Base-by-base conservation (phyloP, 345 rosid species). In the Arabis alpina region DNA sequence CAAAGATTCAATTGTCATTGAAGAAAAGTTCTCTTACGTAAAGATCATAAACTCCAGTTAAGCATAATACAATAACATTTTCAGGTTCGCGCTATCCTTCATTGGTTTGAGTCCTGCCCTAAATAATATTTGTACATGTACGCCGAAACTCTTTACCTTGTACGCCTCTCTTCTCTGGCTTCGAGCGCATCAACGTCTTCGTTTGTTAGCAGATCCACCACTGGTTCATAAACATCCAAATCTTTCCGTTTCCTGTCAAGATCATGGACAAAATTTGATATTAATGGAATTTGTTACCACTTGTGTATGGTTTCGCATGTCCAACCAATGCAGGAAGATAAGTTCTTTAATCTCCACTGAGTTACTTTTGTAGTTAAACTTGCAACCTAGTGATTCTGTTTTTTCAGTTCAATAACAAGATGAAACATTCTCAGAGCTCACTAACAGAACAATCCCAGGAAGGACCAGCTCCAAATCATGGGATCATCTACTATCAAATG, bases 221-320 rank as follows among this genome's bases (percentile, higher is more conserved):
- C 65, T 12, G 98, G 98, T 56, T 86, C 92, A 59, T 84, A 90
- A 41, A 83, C 65, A 57, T 91, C 94, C 90, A 96, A 89, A 44
- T 93, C 98, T 82, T 93, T 93, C 75, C 97, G 80, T 80, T 93
- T 93, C 87, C 97, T 93, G 84, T 66, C 34, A 68, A 70, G 58
- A 16, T 65, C 53, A 48, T 25, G 50, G 48, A 37, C 48, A 71
- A 11, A 49, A n/a, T 60, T 49, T 25, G 44, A 60, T 53, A 59
- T 42, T n/a, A 16, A 42, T 4, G 47, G 5, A 59, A 10, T 36
- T 42, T 66, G 7, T 50, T 51, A 45, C 24, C 52, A 47, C 68
- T 43, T 59, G 59, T 58, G 41, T 34, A 32, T 30, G 2, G 47
- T 41, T 54, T 40, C 45, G 8, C 19, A 48, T 39, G 60, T 64